Evolutionary conservation across 176 grass and related monocot genomes (phyloP).

Genomic region (Carex kokanica): DNA sequence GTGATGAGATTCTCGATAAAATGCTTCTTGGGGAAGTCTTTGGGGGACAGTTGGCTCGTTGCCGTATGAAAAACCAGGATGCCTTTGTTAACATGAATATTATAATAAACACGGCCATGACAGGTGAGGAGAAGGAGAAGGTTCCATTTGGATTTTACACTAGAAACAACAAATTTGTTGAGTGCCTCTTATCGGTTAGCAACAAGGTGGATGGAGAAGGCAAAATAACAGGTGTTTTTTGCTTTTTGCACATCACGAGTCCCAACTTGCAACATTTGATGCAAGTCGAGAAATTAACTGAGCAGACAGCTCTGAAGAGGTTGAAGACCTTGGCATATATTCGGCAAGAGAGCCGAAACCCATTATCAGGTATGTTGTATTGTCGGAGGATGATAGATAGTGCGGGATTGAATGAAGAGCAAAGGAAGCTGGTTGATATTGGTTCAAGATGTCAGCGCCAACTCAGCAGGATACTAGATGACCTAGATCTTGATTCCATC

Average conservation of each 20-base stretch:
- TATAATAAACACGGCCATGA: slow-evolving; percentile 79
- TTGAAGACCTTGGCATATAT: slow-evolving; percentile 84
- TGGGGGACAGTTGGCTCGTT: slow-evolving; percentile 51
- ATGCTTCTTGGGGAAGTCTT: slow-evolving; percentile 95
- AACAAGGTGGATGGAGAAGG: slow-evolving; percentile 62
- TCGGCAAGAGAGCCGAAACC: slow-evolving; percentile 74
- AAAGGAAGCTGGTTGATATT: slow-evolving; percentile 51
- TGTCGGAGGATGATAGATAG: slow-evolving; percentile 54
- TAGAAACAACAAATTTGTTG: slow-evolving; percentile 44
- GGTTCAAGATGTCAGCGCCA: slow-evolving; percentile 61
- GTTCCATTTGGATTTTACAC: slow-evolving; percentile 68
- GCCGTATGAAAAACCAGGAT: slow-evolving; percentile 70
- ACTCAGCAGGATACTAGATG: slow-evolving; percentile 76
- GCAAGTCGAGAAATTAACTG: slow-evolving; percentile 69
- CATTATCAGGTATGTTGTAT: slow-evolving; percentile 81
- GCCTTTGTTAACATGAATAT: slow-evolving; percentile 67
- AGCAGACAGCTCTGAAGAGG: slow-evolving; percentile 52
- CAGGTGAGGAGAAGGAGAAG: slow-evolving; percentile 73
- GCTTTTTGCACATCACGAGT: slow-evolving; percentile 88
- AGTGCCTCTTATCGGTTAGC: slow-evolving; percentile 78
- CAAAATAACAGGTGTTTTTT: slow-evolving; percentile 66
- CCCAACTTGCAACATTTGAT: slow-evolving; percentile 71
- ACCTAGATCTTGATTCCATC: slow-evolving; percentile 73
- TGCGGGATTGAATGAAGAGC: slow-evolving; percentile 64
- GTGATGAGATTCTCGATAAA: slow-evolving; percentile 79